A percentile compares a stretch with the other conserved stretches of the same genome.
Conservation (phyloP, 208 protist species). For the Herpetomonas muscarum region DNA sequence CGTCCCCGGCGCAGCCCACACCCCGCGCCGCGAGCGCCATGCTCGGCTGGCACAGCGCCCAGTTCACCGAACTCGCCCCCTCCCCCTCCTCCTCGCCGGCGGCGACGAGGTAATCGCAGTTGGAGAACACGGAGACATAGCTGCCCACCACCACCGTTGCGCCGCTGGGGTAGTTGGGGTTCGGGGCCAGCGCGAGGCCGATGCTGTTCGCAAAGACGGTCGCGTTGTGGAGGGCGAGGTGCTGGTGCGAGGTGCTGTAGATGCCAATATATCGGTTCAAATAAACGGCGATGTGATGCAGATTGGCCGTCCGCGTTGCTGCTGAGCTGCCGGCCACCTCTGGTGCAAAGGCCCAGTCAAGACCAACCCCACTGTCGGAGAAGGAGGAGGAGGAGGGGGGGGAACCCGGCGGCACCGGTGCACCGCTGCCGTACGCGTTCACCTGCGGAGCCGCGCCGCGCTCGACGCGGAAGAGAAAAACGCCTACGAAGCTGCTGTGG, state of each 20-base stretch:
- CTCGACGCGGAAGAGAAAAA: conserved; percentile 25
- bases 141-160: conserved; percentile 8
- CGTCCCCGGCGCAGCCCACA: conserved; percentile 7
- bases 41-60: conserved; percentile 17
- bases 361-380: background rate
- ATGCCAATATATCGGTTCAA: conserved; percentile 32
- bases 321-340: background rate
- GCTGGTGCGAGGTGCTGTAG: conserved; percentile 30
- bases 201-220: conserved; percentile 36
- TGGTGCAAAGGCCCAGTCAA: too few species aligned
- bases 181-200: conserved; percentile 20
- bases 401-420: too few species aligned
- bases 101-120: conserved; percentile 13
- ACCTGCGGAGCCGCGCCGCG: background rate
- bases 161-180: conserved; percentile 12
- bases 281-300: background rate
- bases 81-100: too few species aligned
- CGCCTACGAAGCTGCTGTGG: conserved; percentile 30
- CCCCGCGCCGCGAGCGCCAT: background rate
- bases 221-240: conserved; percentile 13
- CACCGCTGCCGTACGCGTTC: background rate
- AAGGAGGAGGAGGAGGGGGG: background rate
- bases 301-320: background rate
- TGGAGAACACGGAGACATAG: conserved; percentile 18
- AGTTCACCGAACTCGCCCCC: too few species aligned